Conservation (phyloP, 1,139 yeast genomes). For the Geotrichum europaeum region DNA sequence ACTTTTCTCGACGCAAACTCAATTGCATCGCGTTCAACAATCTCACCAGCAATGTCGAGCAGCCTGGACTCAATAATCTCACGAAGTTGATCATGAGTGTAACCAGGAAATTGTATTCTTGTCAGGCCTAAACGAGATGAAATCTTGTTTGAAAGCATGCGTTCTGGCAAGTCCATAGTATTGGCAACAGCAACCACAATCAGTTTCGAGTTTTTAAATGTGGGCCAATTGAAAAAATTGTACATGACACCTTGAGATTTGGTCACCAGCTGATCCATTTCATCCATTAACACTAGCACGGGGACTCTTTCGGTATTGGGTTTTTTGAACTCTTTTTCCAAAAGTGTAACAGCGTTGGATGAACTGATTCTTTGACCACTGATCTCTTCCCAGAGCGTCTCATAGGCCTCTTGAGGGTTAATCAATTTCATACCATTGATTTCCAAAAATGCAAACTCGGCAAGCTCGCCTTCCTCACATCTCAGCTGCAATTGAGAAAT, state of each 20-base stretch:
- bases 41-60: conserved; percentile 43
- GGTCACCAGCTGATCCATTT: conserved; percentile 84
- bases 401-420: conserved; percentile 83
- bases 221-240: conserved; percentile 97
- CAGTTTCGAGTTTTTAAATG: conserved; percentile 68
- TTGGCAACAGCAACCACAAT: conserved; percentile 93
- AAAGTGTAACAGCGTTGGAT: conserved; percentile 52
- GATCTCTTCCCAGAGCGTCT: conserved; percentile 69
- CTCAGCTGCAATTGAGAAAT: conserved; percentile 53
- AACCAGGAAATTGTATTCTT: conserved; percentile 83
- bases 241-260: conserved; percentile 85
- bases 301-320: conserved; percentile 6
- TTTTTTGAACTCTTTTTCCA: conserved; percentile 48
- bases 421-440: conserved; percentile 85
- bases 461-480: conserved; percentile 42
- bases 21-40: conserved; percentile 67
- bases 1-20: conserved; percentile 91
- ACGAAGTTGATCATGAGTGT: conserved; percentile 71
- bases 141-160: conserved; percentile 78
- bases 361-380: conserved; percentile 53
- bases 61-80: conserved; percentile 69
- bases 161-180: conserved; percentile 94
- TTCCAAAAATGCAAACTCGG: conserved; percentile 67
- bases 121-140: conserved; percentile 87
- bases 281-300: conserved; percentile 56